These are phyloP conservation scores for Cenchrus americanus DNA, from an alignment of 176 grass and related monocot species.

Conservation along the genomic window DNA sequence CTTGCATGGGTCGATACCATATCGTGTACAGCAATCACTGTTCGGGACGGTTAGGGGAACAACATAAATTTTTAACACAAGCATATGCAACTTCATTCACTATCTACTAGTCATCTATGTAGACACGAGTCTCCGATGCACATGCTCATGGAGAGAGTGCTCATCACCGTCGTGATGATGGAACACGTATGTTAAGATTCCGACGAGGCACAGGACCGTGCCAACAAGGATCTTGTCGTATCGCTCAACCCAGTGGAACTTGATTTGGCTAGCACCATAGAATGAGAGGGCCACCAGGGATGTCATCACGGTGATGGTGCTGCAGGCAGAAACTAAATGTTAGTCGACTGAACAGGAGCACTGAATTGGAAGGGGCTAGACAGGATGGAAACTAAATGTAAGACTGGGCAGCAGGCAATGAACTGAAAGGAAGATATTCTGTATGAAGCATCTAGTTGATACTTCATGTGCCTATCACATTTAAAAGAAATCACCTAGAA, in stretches of 20 bases:
- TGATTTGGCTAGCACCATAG: conserved; percentile 93
- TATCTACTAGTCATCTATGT: conserved; percentile 45
- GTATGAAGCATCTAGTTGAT: not conserved
- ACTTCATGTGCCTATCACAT: not conserved
- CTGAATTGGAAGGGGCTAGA: not conserved
- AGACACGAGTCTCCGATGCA: conserved; percentile 68
- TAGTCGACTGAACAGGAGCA: not conserved
- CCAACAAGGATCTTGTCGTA: conserved; percentile 95
- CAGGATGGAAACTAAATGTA: conserved; percentile 8
- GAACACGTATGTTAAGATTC: conserved; percentile 78
- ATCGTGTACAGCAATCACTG: conserved; percentile 19
- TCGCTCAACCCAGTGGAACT: conserved; percentile 97
- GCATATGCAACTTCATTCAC: not conserved
- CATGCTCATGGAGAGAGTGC: conserved; percentile 53
- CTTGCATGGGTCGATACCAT: conserved; percentile 8
- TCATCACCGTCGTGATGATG: conserved; percentile 78
- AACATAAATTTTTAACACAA: conserved; percentile 5
- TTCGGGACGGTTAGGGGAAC: conserved; percentile 15
- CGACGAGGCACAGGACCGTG: conserved; percentile 78
- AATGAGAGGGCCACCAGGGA: conserved; percentile 93
- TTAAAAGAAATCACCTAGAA: not conserved
- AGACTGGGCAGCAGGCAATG: not conserved
- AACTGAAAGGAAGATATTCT: not conserved
- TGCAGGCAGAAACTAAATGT: conserved; percentile 43
- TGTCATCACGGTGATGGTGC: conserved; percentile 97